Evolutionary conservation across 2,329 filamentous ascomycete genomes (phyloP), one percentile per base, ranked within the genome.

Genomic region (Exophiala calicioides): DNA sequence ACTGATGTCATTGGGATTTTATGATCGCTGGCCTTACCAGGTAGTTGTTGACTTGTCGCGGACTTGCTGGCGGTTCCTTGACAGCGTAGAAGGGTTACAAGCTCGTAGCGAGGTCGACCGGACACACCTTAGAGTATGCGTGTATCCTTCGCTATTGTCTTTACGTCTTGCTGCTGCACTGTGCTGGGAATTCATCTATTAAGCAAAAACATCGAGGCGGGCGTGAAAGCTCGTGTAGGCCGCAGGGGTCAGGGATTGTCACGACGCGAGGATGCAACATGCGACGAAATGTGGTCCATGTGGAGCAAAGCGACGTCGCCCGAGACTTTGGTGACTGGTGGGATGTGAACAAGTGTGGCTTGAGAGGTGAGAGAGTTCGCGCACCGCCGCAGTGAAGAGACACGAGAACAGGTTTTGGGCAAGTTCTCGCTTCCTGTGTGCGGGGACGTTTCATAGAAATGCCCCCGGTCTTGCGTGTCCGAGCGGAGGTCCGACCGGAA

Each of bases 401-500:
- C 30, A 12, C 10, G 10, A 48, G 45, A 48, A 48, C 45, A 24
- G 38, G 45, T 48, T 48, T 48, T 43, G 3, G 8, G 21, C 19
- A 26, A 9, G 5, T 19, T 20, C 9, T 19, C 13, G 13, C 21
- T 30, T 19, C 18, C 20, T 26, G 9, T 19, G 19, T 34, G 30
- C 30, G 7, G 94, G 89, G 42, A 85, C 91, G 62, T 79, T 80
- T 55, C 9, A 31, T 36, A 16, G n/a, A n/a, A n/a, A n/a, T n/a
- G n/a, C n/a, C n/a, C n/a, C n/a, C n/a, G n/a, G n/a, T n/a, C n/a
- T n/a, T n/a, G n/a, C n/a, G n/a, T n/a, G n/a, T n/a, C n/a, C n/a
- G n/a, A n/a, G n/a, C n/a, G n/a, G n/a, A n/a, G n/a, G n/a, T n/a
- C n/a, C n/a, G n/a, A n/a, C n/a, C n/a, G n/a, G n/a, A n/a, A n/a